These are phyloP conservation scores for Azolla pinnata DNA, from an alignment of 75 land plant species.

Conservation along the genomic window DNA sequence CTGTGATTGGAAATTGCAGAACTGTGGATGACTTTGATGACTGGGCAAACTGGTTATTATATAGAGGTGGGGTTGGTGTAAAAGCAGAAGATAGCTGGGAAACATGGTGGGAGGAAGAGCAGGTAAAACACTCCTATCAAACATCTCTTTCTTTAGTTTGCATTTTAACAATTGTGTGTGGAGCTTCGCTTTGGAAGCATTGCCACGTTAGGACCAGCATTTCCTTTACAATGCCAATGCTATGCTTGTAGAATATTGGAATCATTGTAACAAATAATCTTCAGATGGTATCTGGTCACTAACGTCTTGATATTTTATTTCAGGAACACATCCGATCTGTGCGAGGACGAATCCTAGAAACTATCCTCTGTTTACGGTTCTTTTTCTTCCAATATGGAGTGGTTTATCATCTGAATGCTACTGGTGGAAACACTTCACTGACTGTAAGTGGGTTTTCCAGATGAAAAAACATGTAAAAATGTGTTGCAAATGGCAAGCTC, in stretches of 20 bases:
- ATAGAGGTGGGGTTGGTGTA: slow-evolving; percentile 90
- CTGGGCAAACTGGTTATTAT: slow-evolving; percentile 90
- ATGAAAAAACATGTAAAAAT: too few relatives aligned
- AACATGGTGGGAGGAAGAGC: slow-evolving; percentile 98
- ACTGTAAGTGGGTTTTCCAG: too few relatives aligned
- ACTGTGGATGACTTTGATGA: slow-evolving; percentile 98
- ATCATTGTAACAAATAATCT: too few relatives aligned
- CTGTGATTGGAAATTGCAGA: too few relatives aligned
- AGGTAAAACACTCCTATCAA: slow-evolving; percentile 38
- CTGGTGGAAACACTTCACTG: slow-evolving; percentile 24
- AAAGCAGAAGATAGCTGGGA: slow-evolving; percentile 95
- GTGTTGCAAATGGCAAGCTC: too few relatives aligned
- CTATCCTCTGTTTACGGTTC: slow-evolving; percentile 69
- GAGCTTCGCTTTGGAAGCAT: too few relatives aligned
- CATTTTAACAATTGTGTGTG: too few relatives aligned
- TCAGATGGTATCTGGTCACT: too few relatives aligned
- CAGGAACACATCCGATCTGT: slow-evolving; percentile 73
- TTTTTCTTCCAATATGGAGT: slow-evolving; percentile 94
- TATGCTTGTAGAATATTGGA: too few relatives aligned
- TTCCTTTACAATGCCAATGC: too few relatives aligned
- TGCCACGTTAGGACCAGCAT: too few relatives aligned
- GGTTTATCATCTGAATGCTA: slow-evolving; percentile 58
- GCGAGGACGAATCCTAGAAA: slow-evolving; percentile 61
- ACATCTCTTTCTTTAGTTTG: not conserved
- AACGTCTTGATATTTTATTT: too few relatives aligned